phyloP scores from a whole-genome alignment of 441 rosid species.

The Adansonia grandidieri region DNA sequence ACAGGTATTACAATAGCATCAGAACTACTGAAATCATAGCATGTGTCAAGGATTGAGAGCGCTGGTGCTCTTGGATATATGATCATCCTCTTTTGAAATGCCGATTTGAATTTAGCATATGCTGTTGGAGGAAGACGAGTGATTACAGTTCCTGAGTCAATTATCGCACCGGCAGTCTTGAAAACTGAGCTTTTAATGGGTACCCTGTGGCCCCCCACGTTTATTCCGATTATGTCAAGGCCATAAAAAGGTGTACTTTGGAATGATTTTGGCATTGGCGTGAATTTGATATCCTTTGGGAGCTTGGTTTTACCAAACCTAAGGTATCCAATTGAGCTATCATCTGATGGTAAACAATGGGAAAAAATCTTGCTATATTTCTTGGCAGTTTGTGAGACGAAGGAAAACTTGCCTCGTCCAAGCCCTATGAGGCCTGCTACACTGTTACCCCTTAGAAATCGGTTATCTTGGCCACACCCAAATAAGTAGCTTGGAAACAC shows the following conservation, averaged over 20 bases:
- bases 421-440: conserved; percentile 54
- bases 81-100: conserved; percentile 56
- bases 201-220: conserved; percentile 47
- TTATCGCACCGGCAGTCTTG: conserved; percentile 46
- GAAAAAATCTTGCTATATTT: conserved; percentile 54
- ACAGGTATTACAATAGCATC: conserved; percentile 41
- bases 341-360: conserved; percentile 59
- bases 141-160: conserved; percentile 69
- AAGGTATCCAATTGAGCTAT: conserved; percentile 66
- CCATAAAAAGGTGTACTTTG: conserved; percentile 50
- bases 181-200: conserved; percentile 50
- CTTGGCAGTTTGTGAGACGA: conserved; percentile 48
- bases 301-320: conserved; percentile 48
- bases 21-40: conserved; percentile 56
- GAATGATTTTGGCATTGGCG: conserved; percentile 52
- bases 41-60: conserved; percentile 73
- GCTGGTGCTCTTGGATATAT: conserved; percentile 52
- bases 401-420: conserved; percentile 49
- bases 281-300: conserved; percentile 50
- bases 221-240: conserved; percentile 47
- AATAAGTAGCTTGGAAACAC: conserved; percentile 39
- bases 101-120: conserved; percentile 41
- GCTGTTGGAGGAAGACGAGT: conserved; percentile 59
- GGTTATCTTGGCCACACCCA: conserved; percentile 53
- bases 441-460: conserved; percentile 40